Evolutionary conservation across 352 stramenopile species (phyloP), one percentile per base, ranked within the genome.

Genomic region (Pythium graminicola): DNA sequence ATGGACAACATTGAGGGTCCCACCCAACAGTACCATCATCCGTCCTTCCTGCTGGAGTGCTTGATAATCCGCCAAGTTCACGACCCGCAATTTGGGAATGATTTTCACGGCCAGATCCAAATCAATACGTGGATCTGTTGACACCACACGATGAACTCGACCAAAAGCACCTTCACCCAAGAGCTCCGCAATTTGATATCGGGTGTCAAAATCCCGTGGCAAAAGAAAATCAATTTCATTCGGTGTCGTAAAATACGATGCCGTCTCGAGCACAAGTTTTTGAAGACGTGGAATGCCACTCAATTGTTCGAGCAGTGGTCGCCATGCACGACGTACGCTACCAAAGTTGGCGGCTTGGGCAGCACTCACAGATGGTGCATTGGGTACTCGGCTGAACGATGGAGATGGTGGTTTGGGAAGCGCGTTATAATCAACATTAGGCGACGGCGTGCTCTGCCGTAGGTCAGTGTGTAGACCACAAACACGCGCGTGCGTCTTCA

Each of bases 1-100:
- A 43, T 91, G 80, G 47, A 91, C 80, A 16, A 88, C 80, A 44
- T 91, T 87, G 23, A 91, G 69, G 27, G 80, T 91, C 9, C 80
- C 80, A 20, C 80, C 76, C 7, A 91, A 63, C 29, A 91, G 47
- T 45, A 77, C 64, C 80, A 91, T 91, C 70, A 89, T 87, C 40
- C 69, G 69, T 22, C 64, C 72, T 64, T 91, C 80, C 35, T 85
- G 75, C 61, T 85, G 67, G 45, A 91, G 60, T 19, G 73, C 73
- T 1, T 65, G 50, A 48, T 85, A 91, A 69, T 88, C 76, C 14
- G 67, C 60, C 16, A 70, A 65, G 43, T 69, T 79, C 39, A 80
- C 58, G n/a, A 91, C 62, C 20, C 73, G 73, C 24, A 62, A 56
- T 65, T 91, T 91, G 9, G 75, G 68, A 31, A 91, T 75, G n/a